Conservation (phyloP, 352 stramenopile species). For the Salisapilia sapeloensis region DNA sequence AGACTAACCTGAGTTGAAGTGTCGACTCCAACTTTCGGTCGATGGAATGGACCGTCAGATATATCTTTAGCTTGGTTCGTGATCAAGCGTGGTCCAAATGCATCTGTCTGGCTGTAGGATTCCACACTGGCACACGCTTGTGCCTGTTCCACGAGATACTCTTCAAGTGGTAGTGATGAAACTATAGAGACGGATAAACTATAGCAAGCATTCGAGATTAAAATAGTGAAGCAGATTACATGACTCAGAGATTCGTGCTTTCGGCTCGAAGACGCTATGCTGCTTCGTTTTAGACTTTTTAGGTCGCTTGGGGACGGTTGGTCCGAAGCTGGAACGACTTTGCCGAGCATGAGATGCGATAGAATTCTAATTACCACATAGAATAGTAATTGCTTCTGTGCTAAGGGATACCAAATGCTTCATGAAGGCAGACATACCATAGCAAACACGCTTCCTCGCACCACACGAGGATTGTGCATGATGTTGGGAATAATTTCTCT, state of each 20-base stretch:
- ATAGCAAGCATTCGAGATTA: too few relatives aligned
- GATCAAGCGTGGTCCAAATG: conserved; percentile 19
- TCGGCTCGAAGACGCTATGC: too few relatives aligned
- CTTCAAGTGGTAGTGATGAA: conserved; percentile 32
- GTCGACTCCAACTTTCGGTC: conserved; percentile 59
- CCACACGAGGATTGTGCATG: conserved; percentile 56
- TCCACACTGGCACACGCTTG: conserved; percentile 15
- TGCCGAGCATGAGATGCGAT: too few relatives aligned
- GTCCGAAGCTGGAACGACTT: too few relatives aligned
- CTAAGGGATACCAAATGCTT: too few relatives aligned
- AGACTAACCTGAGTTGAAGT: conserved; percentile 32
- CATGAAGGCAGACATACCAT: conserved; percentile 12
- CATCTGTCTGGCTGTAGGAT: conserved; percentile 48
- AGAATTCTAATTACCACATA: too few relatives aligned
- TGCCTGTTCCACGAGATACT: conserved; percentile 44
- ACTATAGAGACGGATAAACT: conserved; percentile 16
- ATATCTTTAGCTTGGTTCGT: conserved; percentile 13
- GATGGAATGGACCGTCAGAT: conserved; percentile 29
- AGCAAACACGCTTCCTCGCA: conserved; percentile 43
- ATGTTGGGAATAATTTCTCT: conserved; percentile 34
- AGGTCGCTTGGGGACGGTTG: too few relatives aligned
- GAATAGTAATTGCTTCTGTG: too few relatives aligned
- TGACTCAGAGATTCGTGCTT: too few relatives aligned
- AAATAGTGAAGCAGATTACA: too few relatives aligned
- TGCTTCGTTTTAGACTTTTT: too few relatives aligned